phyloP scores from a whole-genome alignment of 805 yeast genomes.

The Debaryomyces prosopidis region DNA sequence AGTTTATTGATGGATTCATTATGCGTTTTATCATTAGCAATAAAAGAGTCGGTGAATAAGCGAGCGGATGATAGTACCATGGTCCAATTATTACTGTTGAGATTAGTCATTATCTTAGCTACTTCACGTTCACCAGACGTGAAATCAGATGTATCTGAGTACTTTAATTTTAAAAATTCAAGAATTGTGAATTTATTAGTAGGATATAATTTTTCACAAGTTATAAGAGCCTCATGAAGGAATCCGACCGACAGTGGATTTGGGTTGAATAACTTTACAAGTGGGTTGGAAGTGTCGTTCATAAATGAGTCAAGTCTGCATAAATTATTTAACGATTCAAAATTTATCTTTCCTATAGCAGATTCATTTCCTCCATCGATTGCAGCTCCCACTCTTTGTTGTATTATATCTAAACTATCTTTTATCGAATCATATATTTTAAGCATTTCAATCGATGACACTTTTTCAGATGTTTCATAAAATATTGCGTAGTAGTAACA shows the following conservation, averaged over 20 bases:
- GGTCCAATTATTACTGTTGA: constrained; percentile 21
- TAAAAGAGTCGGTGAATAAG: constrained; percentile 23
- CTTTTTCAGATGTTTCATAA: constrained; percentile 10
- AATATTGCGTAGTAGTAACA: constrained; percentile 22
- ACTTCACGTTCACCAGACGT: constrained; percentile 26
- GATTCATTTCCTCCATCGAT: too few species aligned
- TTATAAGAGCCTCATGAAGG: constrained; percentile 21
- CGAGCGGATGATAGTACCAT: constrained; percentile 19
- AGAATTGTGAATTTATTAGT: constrained; percentile 34
- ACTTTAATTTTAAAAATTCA: constrained; percentile 27
- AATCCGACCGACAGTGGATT: background rate
- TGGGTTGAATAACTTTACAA: constrained; percentile 1
- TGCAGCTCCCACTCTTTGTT: background rate
- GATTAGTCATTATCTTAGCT: constrained; percentile 20
- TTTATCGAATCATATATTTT: constrained; percentile 29
- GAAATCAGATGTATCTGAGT: constrained; percentile 8
- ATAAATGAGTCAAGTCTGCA: constrained; percentile 17
- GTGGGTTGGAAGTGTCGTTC: constrained; percentile 11
- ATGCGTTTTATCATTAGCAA: constrained; percentile 9
- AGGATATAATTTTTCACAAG: constrained; percentile 35
- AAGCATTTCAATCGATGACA: constrained; percentile 26
- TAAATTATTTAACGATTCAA: background rate
- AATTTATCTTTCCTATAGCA: background rate
- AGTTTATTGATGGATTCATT: constrained; percentile 16
- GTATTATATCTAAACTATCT: constrained; percentile 16